Evolutionary conservation across 352 stramenopile species (phyloP).

Genomic region (Phytophthora lateralis): DNA sequence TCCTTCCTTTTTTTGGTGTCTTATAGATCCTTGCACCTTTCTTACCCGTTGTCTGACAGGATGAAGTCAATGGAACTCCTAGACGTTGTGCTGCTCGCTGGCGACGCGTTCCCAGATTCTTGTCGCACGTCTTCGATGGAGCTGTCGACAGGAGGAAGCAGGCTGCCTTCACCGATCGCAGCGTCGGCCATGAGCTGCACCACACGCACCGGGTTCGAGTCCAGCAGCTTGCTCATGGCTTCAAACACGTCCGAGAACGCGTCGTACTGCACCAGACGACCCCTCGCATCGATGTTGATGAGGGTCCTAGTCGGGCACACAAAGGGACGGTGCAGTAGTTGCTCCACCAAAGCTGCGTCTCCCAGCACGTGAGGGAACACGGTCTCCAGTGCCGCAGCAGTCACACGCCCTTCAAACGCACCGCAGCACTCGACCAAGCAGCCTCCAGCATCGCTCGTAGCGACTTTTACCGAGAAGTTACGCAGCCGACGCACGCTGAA

Average conservation of each 20-base stretch:
- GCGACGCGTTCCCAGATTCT: background rate
- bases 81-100: background rate
- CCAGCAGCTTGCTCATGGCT: constrained; percentile 32
- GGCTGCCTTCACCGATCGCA: constrained; percentile 34
- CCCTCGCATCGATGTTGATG: constrained; percentile 35
- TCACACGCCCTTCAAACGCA: constrained; percentile 35
- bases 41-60: constrained; percentile 3
- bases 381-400: constrained; percentile 20
- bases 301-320: constrained; percentile 40
- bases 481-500: constrained; percentile 32
- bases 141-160: constrained; percentile 23
- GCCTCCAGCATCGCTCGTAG: constrained; percentile 24
- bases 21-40: no score
- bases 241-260: constrained; percentile 44
- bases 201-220: constrained; percentile 20
- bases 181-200: constrained; percentile 30
- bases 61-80: constrained; percentile 28
- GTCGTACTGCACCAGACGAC: constrained; percentile 38
- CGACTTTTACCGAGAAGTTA: constrained; percentile 27
- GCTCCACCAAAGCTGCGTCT: constrained; percentile 15
- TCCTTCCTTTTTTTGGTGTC: no score
- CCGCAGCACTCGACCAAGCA: constrained; percentile 38
- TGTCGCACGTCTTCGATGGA: constrained; percentile 1
- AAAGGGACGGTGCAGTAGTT: constrained; percentile 25
- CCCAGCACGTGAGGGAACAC: constrained; percentile 32